Base-by-base conservation (phyloP, 1,284 basidiomycete species). In the Ceratobasidium sp. region DNA sequence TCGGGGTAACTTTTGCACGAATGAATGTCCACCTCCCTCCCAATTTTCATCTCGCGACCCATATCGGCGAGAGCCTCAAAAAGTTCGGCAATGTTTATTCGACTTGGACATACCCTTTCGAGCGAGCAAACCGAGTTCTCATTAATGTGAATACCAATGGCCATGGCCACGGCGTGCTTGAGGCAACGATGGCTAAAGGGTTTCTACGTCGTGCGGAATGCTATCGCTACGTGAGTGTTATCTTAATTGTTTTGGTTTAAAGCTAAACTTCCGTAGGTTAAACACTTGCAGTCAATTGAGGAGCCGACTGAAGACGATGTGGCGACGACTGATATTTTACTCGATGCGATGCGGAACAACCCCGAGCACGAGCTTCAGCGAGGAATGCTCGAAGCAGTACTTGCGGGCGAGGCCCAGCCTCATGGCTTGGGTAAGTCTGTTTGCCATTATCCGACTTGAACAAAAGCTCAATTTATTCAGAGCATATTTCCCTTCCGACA, bases 131-230 rank as follows among this genome's bases (percentile, higher is more conserved):
- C 33, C 55, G 41, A 12, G 41, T 71, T 7, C 18, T 71, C 7
- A 46, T 60, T 12, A 71, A 71, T 16, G 23, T 59, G 18, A 71
- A 71, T 27, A 71, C 54, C 0, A 71, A 71, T 46, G 69, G 54
- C 8, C 69, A 59, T 60, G 55, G 54, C 8, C 55, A n/a, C 23
- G 69, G 69, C 30, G 55, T 46, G 0, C 48, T 60, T 23, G 55
- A 71, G n/a, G 55, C 54, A 59, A 71, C 69, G n/a, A 71, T 71
- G 69, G 69, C 55, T 2, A 59, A 48, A 41, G 69, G 69, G 3
- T 70, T 38, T 35, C 1, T 41, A 1, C 27, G 52, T 4, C 67
- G 67, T 20, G 67, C 67, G 8, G 69, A 60, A 16, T n/a, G n/a
- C 6, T 71, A 71, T 30, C n/a, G 69, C 1, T 60, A 23, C 16